A percentile compares a stretch with the other conserved stretches of the same genome.
phyloP scores from a whole-genome alignment of 805 yeast species.

The Starmerella khaoyaiensis region DNA sequence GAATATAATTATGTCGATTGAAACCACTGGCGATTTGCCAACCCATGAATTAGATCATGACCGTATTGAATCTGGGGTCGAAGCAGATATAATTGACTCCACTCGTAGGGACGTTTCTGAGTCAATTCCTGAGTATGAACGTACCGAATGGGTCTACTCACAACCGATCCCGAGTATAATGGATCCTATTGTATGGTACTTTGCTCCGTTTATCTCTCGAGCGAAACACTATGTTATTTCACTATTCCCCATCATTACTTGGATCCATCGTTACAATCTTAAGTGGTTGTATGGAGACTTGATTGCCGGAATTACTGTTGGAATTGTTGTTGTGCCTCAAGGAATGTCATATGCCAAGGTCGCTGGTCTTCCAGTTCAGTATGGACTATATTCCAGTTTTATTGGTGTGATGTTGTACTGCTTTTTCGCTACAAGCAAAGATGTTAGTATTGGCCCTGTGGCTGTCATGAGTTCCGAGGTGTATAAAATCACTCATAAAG shows the following conservation, averaged over 20 bases:
- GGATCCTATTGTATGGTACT: constrained; percentile 17
- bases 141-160: constrained; percentile 11
- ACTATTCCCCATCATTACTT: constrained; percentile 64
- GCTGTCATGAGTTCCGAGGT: constrained; percentile 90
- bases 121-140: constrained; percentile 4
- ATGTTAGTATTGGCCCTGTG: constrained; percentile 92
- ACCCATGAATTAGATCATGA: too few species aligned
- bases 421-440: constrained; percentile 87
- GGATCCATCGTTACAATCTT: constrained; percentile 74
- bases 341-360: constrained; percentile 88
- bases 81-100: neutral
- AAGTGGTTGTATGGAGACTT: constrained; percentile 72
- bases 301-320: constrained; percentile 88
- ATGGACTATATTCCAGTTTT: constrained; percentile 82
- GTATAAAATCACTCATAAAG: constrained; percentile 58
- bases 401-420: constrained; percentile 83
- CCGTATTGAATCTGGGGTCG: neutral
- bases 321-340: constrained; percentile 86
- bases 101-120: too few species aligned
- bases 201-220: constrained; percentile 8
- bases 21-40: too few species aligned
- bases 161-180: constrained; percentile 14
- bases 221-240: constrained; percentile 42
- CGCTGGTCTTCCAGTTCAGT: constrained; percentile 70
- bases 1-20: too few species aligned